Evolutionary conservation across 257 asterid species (phyloP), one percentile per base, ranked within the genome.

Genomic region (Dorcoceras hygrometricum): DNA sequence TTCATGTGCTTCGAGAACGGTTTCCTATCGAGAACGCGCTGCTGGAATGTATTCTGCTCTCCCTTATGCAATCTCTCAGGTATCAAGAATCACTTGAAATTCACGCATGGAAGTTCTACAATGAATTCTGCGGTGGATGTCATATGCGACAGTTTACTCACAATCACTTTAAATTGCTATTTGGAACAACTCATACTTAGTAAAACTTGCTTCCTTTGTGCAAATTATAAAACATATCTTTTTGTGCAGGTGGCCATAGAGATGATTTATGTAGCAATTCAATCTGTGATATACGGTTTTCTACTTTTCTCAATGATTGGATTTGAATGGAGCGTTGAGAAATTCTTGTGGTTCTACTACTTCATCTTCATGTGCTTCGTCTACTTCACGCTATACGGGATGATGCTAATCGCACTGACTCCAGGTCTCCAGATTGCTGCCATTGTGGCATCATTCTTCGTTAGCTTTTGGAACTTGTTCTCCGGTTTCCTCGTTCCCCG

Each of bases 351-450:
- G 79, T 80, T 85, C 72, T 82, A 83, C 71, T 85, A 65, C 69
- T 77, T 78, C 78, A 48, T 81, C 11, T 76, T 71, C 66, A 79
- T 59, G 71, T 68, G 86, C 76, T 85, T 78, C 74, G 55, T 76
- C 62, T 85, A 85, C 85, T 83, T 73, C 75, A 73, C 88, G 2
- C 23, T 77, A 24, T 77, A 65, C 19, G 90, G 81, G 56, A 83
- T 81, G 91, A 83, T 87, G 95, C 71, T 84, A 24, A 66, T 84
- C 2, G 84, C 94, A 23, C 69, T 83, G 32, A 87, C 95, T 25
- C 87, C 88, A 10, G 69, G 71, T 8, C 25, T 73, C 31, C 83
- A 82, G 20, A 14, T 81, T 57, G 86, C 81, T 55, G 60, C 83
- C 62, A 68, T 82, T 23, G 39, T 62, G 11, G 63, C 77, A 34